Evolutionary conservation across 2,329 filamentous ascomycete species (phyloP), one percentile per base, ranked within the genome.

Genomic region (Apiospora phragmitis): DNA sequence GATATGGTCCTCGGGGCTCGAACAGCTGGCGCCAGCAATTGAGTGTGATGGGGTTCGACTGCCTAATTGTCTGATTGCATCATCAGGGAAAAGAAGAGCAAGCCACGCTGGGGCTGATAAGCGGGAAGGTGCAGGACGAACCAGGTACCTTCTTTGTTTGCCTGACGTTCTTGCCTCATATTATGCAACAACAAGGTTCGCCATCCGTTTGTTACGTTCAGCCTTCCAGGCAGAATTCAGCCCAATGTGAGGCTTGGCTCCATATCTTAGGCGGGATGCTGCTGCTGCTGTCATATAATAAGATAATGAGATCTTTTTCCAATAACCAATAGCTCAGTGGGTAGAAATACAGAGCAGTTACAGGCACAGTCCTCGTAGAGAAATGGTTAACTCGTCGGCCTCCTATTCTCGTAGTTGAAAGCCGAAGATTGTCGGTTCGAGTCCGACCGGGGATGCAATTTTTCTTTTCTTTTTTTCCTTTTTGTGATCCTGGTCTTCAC

Each of bases 41-140:
- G 65, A 82, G 82, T 70, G 79, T 80, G n/a, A 77, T 83, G 72
- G 81, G 82, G 11, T 83, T 84, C 70, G 83, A 85, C 68, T 83
- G 82, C 72, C 75, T 87, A 73, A 85, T 86, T 72, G 84, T 87
- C n/a, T n/a, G n/a, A n/a, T n/a, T n/a, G n/a, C n/a, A n/a, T n/a
- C n/a, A n/a, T n/a, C n/a, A 11, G 16, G 7, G 29, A 21, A 35
- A 21, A 7, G 16, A 38, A 62, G 32, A 9, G 29, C 8, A 59
- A 59, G 51, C 51, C 51, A 59, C 51, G 29, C 55, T 62, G 55
- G 55, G 55, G 65, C 38, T 67, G 65, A 67, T 67, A 14, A 9
- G 38, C 42, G 65, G 65, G 38, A 43, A 42, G 65, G 14, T 66
- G 65, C 38, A 66, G 26, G 29, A 29, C 1, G 65, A 43, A 32